phyloP scores from a whole-genome alignment of 768 basidiomycete species.

The Lactarius trivialis region DNA sequence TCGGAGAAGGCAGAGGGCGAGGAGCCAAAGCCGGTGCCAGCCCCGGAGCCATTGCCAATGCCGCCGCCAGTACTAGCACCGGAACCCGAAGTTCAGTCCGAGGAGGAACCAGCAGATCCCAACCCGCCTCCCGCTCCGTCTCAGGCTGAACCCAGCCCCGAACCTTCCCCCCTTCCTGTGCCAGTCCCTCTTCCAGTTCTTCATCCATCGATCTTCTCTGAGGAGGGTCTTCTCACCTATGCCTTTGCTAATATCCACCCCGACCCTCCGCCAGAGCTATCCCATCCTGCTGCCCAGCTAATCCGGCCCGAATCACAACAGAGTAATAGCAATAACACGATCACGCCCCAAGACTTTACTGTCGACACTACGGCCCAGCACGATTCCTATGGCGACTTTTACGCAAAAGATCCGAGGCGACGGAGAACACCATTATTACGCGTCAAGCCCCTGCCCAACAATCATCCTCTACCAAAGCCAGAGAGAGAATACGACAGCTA shows the following conservation, averaged over 20 bases:
- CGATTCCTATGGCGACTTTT: constrained; percentile 20
- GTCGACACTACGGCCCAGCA: constrained; percentile 4
- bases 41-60: neutral
- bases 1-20: neutral
- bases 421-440: constrained; percentile 8
- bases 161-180: constrained; percentile 11
- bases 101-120: neutral
- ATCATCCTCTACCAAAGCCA: constrained; percentile 10
- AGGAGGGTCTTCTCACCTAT: constrained; percentile 19
- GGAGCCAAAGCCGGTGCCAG: neutral
- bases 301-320: constrained; percentile 10
- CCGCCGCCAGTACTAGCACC: neutral
- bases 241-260: constrained; percentile 12
- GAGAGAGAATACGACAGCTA: constrained; percentile 18
- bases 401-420: constrained; percentile 14
- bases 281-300: neutral
- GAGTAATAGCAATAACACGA: constrained; percentile 13
- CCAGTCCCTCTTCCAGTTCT: constrained; percentile 16
- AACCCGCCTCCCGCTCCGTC: constrained; percentile 1
- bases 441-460: constrained; percentile 16
- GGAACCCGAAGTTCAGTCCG: constrained; percentile 1
- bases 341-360: constrained; percentile 2
- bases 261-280: neutral
- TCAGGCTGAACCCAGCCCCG: constrained; percentile 1
- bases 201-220: constrained; percentile 14